Conservation (phyloP, 2,329 filamentous ascomycete genomes). For the Colletotrichum tropicicola region DNA sequence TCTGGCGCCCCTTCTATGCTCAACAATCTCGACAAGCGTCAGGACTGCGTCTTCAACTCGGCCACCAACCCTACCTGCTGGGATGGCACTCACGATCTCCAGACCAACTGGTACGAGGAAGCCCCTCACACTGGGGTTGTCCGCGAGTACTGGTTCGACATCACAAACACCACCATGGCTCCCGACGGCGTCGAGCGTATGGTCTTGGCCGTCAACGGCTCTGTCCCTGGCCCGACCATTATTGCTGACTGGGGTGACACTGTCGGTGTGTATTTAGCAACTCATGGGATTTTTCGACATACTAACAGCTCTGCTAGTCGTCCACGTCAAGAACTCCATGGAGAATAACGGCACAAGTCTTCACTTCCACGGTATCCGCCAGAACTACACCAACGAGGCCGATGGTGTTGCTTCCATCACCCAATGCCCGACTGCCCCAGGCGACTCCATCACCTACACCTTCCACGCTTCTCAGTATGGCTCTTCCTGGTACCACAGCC, state of each 20-base stretch:
- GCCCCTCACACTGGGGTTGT: constrained; percentile 57
- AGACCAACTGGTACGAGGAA: constrained; percentile 33
- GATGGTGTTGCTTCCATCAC: constrained; percentile 64
- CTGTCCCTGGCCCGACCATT: constrained; percentile 68
- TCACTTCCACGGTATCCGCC: constrained; percentile 68
- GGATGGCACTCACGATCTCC: constrained; percentile 25
- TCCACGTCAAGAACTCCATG: constrained; percentile 61
- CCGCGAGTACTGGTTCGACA: constrained; percentile 56
- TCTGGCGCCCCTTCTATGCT: constrained; percentile 11
- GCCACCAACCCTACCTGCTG: constrained; percentile 28
- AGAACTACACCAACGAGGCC: constrained; percentile 59
- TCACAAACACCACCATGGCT: constrained; percentile 47
- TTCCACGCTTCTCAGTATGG: constrained; percentile 66
- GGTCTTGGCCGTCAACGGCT: constrained; percentile 61
- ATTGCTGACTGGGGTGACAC: constrained; percentile 57
- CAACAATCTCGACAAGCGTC: constrained; percentile 19
- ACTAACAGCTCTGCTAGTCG: constrained; percentile 33
- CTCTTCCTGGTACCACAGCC: constrained; percentile 68
- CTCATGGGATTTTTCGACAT: background rate
- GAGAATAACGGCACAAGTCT: constrained; percentile 60
- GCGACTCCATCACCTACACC: constrained; percentile 62
- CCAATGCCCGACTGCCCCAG: constrained; percentile 61
- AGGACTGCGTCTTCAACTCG: constrained; percentile 27
- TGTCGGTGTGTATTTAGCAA: constrained; percentile 11
- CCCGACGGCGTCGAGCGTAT: constrained; percentile 56